Base-by-base conservation (phyloP, 2,329 filamentous ascomycete species). In the Talaromyces rugulosus region DNA sequence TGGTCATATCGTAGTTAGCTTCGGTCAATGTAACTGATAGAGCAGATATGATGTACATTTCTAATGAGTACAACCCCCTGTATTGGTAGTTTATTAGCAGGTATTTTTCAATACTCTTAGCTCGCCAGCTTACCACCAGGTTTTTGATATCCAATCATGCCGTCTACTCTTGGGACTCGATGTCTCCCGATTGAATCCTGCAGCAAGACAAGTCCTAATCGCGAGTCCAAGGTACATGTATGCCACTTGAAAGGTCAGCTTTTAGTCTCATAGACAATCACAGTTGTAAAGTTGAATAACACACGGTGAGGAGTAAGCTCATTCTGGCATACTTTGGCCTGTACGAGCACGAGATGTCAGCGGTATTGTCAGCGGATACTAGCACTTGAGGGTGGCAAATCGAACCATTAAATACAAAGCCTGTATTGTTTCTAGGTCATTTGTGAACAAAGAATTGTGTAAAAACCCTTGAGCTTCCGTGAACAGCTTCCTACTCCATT, bases 201-300 rank as follows among this genome's bases (percentile, higher is more conserved):
- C 80, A 2, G 80, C 78, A 12, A 82, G 67, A 11, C 79, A 78
- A 5, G 78, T 82, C 50, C 80, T 76, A 9, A 81, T 75, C 1
- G 80, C 80, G 27, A 80, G 72, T 0, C 80, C 80, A 9, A 81
- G 74, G 59, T 81, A 82, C 69, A 81, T 80, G 59, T 82, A 82
- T 4, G 80, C 77, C 64, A 71, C 72, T 72, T 56, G 23, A 4
- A 16, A 40, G 36, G 16, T 40, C 16, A 40, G 36, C 36, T 40
- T 40, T n/a, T n/a, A 40, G 12, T 40, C 30, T 33, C 31, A 5
- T 36, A 16, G 3, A 18, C 36, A 16, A 33, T 3, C 3, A 28
- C 28, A 14, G 30, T n/a, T n/a, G n/a, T 0, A 18, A 16, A 5
- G 3, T 6, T 14, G 14, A n/a, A 1, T 9, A 7, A 69, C 76